Conservation (phyloP, 768 basidiomycete genomes). For the Tricholoma flavovirens region DNA sequence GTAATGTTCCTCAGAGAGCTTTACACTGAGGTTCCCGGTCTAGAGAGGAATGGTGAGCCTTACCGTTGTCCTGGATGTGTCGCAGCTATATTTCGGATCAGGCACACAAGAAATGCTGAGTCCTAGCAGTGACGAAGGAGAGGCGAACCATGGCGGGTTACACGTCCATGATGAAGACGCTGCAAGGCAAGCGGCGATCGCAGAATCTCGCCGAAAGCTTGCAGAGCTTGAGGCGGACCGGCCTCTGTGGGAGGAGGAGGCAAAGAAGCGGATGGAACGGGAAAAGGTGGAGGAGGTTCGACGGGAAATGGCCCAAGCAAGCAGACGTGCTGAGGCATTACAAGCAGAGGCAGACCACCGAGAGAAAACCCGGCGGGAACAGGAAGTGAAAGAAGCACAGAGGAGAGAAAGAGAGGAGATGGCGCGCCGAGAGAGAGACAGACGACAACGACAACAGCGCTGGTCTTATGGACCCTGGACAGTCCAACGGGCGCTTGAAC, state of each 20-base stretch:
- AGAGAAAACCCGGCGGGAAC: conserved; percentile 21
- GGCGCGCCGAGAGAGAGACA: conserved; percentile 33
- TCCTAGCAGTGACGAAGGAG: conserved; percentile 6
- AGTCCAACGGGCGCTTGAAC: conserved; percentile 58
- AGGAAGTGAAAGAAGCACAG: conserved; percentile 9
- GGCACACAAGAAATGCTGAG: conserved; percentile 12
- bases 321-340: conserved; percentile 11
- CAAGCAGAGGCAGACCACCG: conserved; percentile 13
- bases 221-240: conserved; percentile 61
- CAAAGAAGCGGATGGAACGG: conserved; percentile 36
- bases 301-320: conserved; percentile 29
- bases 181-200: conserved; percentile 39
- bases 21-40: conserved; percentile 29
- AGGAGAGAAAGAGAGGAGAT: conserved; percentile 27
- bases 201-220: conserved; percentile 61
- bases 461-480: conserved; percentile 66
- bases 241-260: conserved; percentile 55
- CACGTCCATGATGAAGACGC: conserved; percentile 27
- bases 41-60: conserved; percentile 16
- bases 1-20: conserved; percentile 37
- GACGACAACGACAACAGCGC: conserved; percentile 42
- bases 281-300: conserved; percentile 39
- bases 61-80: neutral
- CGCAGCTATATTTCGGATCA: neutral
- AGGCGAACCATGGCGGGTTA: neutral